Base-by-base conservation (phyloP, 148 eudicot genomes). In the Cornus kousa region DNA sequence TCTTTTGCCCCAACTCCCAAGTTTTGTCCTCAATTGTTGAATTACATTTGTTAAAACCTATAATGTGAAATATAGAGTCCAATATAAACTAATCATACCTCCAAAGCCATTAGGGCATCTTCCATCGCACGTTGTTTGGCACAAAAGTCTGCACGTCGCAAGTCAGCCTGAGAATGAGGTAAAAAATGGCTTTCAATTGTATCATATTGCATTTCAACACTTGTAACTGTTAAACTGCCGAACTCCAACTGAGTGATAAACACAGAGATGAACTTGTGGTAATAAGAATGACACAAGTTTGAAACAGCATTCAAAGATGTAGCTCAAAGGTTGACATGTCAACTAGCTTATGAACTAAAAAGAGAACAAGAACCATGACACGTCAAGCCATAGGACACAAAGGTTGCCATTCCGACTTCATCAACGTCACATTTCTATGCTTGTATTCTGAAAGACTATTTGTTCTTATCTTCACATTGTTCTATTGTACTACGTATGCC, bases 91-190 rank as follows among this genome's bases (percentile, higher is more conserved):
- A 33, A 80, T 11, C 24, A 35, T 82, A 95, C 98, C 94, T 95
- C 96, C 78, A 95, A 85, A 78, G 97, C 98, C 97, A 90, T 93
- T 13, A 93, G 86, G 77, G 97, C 87, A 90, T 95, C 98, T 82
- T 90, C 97, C 89, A 89, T 89, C 7, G 98, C 97, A 78, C 97
- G 97, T 83, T 83, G 91, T 81, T 95, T 93, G 79, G 98, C 97
- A 72, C 80, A 89, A 68, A 82, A 82, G 85, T 95, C 97, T 77
- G 98, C 98, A 73, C 93, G 89, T 22, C 95, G 87, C 77, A 95
- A 85, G 88, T 95, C 98, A 88, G 98, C 98, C 98, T 95, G 82
- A 75, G 68, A 67, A 80, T 67, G 68, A 80, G 35, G 12, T 53
- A 67, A 72, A 83, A 71, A 68, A 20, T 14, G 39, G 66, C 24